Conservation (phyloP, 1,284 basidiomycete species). For the Trichosporon ovoides region DNA sequence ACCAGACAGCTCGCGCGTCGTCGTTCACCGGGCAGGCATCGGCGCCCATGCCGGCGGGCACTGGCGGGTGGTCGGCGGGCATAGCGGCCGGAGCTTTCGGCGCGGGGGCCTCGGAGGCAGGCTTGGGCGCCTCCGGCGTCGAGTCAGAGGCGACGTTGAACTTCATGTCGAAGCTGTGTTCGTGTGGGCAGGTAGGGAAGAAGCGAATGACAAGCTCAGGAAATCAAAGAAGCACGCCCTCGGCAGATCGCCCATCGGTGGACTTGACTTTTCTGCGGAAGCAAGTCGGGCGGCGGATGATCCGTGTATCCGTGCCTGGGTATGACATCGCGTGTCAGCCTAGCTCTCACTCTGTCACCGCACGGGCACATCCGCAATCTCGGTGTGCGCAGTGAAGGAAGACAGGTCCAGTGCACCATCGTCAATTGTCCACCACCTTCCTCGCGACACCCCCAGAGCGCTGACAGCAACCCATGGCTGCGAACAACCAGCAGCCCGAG, state of each 20-base stretch:
- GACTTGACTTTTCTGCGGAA: constrained; percentile 16
- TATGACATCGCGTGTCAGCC: background rate
- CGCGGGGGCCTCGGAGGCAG: background rate
- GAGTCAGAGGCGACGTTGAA: constrained; percentile 4
- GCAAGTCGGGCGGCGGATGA: background rate
- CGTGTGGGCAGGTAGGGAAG: background rate
- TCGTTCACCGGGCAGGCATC: constrained; percentile 69
- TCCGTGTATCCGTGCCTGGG: background rate
- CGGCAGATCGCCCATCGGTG: too few species aligned
- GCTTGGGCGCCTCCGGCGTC: background rate
- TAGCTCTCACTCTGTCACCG: too few species aligned
- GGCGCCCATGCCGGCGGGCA: constrained; percentile 16
- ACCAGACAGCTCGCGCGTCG: constrained; percentile 48
- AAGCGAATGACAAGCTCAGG: background rate
- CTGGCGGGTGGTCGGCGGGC: constrained; percentile 22
- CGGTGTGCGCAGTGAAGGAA: background rate
- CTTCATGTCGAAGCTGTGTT: background rate
- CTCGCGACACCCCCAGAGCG: background rate
- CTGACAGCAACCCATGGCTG: background rate
- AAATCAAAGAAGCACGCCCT: background rate
- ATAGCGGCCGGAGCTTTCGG: background rate
- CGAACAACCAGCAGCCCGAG: constrained; percentile 2
- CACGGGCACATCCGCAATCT: background rate
- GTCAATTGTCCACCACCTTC: background rate
- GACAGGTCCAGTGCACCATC: too few species aligned